phyloP scores from a whole-genome alignment of 2,329 filamentous ascomycete species.

The Metarhizium brunneum region DNA sequence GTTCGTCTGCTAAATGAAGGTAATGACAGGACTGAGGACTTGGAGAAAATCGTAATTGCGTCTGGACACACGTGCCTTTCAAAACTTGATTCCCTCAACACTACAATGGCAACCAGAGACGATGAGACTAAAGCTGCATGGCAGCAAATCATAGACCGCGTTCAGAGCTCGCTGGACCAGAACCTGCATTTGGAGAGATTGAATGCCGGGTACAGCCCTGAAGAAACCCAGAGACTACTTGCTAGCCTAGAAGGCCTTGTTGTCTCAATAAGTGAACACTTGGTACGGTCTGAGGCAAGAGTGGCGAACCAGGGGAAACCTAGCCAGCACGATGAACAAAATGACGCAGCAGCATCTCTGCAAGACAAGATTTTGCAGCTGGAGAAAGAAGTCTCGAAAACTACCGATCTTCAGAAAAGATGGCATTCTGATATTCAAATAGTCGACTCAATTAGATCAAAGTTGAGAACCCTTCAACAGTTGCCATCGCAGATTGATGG shows the following conservation, averaged over 20 bases:
- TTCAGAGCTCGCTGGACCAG: conserved; percentile 14
- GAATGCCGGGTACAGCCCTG: conserved; percentile 9
- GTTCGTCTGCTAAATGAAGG: background rate
- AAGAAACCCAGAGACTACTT: conserved; percentile 8
- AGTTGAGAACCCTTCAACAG: conserved; percentile 15
- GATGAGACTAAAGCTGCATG: conserved; percentile 10
- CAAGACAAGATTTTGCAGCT: conserved; percentile 12
- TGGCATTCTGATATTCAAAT: conserved; percentile 20
- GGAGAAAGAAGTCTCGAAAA: conserved; percentile 12
- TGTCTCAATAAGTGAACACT: conserved; percentile 10
- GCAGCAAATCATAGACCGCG: conserved; percentile 8
- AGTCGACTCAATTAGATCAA: conserved; percentile 15
- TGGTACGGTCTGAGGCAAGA: conserved; percentile 1
- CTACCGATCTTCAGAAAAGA: conserved; percentile 12
- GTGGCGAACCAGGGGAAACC: background rate
- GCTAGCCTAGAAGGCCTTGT: conserved; percentile 13
- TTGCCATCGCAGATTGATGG: conserved; percentile 16
- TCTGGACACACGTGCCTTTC: background rate
- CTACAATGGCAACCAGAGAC: conserved; percentile 1
- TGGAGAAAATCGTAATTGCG: background rate
- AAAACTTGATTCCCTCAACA: conserved; percentile 2
- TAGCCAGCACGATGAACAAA: background rate
- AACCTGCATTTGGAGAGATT: conserved; percentile 14
- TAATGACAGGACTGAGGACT: conserved; percentile 1
- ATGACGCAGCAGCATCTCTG: conserved; percentile 4